Evolutionary conservation across 805 yeast genomes (phyloP).

Genomic region (Cyberlindnera mycetangii): DNA sequence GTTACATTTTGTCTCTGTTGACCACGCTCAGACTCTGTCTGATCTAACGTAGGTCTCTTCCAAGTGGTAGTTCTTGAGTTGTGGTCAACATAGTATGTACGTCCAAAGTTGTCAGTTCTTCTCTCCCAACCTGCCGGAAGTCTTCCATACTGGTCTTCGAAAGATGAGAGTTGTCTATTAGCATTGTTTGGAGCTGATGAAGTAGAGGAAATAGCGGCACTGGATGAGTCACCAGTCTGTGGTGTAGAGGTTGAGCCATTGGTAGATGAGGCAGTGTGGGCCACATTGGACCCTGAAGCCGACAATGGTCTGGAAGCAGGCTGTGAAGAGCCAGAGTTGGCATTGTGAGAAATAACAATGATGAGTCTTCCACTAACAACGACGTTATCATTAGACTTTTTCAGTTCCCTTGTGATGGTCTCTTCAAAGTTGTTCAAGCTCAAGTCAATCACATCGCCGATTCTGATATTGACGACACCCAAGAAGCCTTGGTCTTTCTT

Average conservation of each 20-base stretch:
- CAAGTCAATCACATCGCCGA: constrained; percentile 84
- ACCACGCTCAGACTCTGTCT: constrained; percentile 63
- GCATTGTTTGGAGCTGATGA: constrained; percentile 27
- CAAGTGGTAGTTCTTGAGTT: constrained; percentile 98
- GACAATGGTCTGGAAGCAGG: constrained; percentile 22
- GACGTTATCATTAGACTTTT: constrained; percentile 85
- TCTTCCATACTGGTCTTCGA: constrained; percentile 95
- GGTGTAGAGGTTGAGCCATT: constrained; percentile 25
- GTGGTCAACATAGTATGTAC: constrained; percentile 98
- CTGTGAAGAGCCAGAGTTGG: constrained; percentile 9
- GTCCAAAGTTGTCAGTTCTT: constrained; percentile 93
- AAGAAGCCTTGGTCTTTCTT: constrained; percentile 98
- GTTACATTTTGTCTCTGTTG: constrained; percentile 63
- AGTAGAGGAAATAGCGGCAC: constrained; percentile 18
- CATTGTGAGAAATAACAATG: constrained; percentile 59
- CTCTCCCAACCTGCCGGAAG: constrained; percentile 99
- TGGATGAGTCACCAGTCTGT: constrained; percentile 20
- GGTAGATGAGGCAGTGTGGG: not conserved
- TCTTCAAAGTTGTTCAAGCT: constrained; percentile 53
- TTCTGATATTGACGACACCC: constrained; percentile 90
- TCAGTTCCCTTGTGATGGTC: constrained; percentile 89
- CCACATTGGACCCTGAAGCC: constrained; percentile 13
- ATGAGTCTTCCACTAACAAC: constrained; percentile 93
- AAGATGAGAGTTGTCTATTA: constrained; percentile 76
- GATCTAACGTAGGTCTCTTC: constrained; percentile 90